phyloP scores from a whole-genome alignment of 2,329 filamentous ascomycete genomes.

The Bipolaris victoriae region DNA sequence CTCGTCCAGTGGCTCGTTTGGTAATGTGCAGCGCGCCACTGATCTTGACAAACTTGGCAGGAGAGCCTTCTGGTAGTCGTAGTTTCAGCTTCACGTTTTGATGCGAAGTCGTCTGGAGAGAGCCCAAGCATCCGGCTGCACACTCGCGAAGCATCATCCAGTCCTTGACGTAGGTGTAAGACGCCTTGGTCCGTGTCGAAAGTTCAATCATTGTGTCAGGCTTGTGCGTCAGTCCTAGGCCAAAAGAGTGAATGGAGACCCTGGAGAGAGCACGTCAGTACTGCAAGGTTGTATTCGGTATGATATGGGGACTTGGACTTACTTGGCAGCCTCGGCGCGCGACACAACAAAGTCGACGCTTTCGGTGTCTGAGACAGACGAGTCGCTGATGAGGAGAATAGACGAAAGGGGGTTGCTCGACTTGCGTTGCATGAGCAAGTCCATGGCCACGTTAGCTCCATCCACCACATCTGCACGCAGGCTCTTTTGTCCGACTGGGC shows the following conservation, averaged over 20 bases:
- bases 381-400: slow-evolving; percentile 96
- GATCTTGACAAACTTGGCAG: slow-evolving; percentile 98
- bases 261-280: slow-evolving; percentile 52
- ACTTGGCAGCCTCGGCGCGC: slow-evolving; percentile 94
- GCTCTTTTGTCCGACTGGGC: slow-evolving; percentile 95
- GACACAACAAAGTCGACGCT: slow-evolving; percentile 98
- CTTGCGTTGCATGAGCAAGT: slow-evolving; percentile 96
- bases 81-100: slow-evolving; percentile 97
- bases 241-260: slow-evolving; percentile 95
- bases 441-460: slow-evolving; percentile 97
- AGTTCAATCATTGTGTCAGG: slow-evolving; percentile 98
- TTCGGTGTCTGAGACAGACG: slow-evolving; percentile 89
- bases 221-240: slow-evolving; percentile 94
- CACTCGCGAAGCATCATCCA: slow-evolving; percentile 99
- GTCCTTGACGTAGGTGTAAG: slow-evolving; percentile 98
- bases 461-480: slow-evolving; percentile 96
- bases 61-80: slow-evolving; percentile 91
- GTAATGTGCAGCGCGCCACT: slow-evolving; percentile 95
- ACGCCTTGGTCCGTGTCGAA: slow-evolving; percentile 92
- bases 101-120: slow-evolving; percentile 93
- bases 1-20: slow-evolving; percentile 90
- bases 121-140: slow-evolving; percentile 87
- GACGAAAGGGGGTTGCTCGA: slow-evolving; percentile 94
- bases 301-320: slow-evolving; percentile 49
- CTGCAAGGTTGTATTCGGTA: background rate